Conservation (phyloP, 176 grass and related monocot genomes). For the Thinopyrum elongatum region DNA sequence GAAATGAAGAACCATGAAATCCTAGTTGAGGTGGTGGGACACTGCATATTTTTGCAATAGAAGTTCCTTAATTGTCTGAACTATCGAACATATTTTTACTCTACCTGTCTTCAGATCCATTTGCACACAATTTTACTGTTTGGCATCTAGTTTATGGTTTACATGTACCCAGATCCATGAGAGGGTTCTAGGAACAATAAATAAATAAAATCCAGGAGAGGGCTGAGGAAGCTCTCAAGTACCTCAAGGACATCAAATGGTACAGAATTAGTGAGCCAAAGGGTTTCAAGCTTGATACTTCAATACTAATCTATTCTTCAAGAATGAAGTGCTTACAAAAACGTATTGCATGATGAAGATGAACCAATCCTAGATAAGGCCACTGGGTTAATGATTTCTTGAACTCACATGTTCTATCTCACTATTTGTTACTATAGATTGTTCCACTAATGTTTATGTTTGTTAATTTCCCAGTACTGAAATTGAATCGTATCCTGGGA, state of each 20-base stretch:
- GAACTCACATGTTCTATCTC: background rate
- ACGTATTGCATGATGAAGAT: constrained; percentile 87
- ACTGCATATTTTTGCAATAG: background rate
- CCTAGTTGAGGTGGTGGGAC: constrained; percentile 62
- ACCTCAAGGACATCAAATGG: constrained; percentile 79
- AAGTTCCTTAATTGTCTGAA: too few relatives aligned
- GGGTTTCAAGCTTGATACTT: constrained; percentile 91
- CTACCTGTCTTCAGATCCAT: background rate
- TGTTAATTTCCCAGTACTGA: constrained; percentile 43
- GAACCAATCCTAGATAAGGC: constrained; percentile 84
- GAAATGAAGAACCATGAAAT: constrained; percentile 90
- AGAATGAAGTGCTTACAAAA: constrained; percentile 80
- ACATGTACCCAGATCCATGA: constrained; percentile 51
- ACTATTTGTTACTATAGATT: background rate
- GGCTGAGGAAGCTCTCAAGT: constrained; percentile 76
- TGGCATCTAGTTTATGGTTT: background rate
- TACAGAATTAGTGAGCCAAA: constrained; percentile 55
- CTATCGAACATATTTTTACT: background rate
- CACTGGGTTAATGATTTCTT: constrained; percentile 46
- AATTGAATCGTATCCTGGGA: constrained; percentile 71
- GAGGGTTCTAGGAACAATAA: too few relatives aligned
- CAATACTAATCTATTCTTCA: constrained; percentile 70
- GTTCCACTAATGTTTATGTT: background rate
- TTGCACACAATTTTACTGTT: background rate
- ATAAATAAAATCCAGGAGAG: constrained; percentile 14